Base-by-base conservation (phyloP, 139 green algal genomes). In the Astrephomene gubernaculifera region DNA sequence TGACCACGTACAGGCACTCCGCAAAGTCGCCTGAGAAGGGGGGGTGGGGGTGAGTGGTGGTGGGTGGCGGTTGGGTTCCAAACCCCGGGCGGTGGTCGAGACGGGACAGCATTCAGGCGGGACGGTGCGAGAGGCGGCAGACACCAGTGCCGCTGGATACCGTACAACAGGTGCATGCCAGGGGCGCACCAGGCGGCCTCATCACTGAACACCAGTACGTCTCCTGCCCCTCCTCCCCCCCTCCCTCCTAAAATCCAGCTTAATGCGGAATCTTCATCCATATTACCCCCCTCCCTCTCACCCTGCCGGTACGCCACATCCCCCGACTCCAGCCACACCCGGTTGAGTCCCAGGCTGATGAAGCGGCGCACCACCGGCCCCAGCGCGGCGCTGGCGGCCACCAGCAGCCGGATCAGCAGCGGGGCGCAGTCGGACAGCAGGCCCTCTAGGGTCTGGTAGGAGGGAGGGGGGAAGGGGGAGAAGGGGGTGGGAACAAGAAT, bases 1-100 rank as follows among this genome's bases (percentile, higher is more conserved):
- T 97, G n/a, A 95, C 72, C 22, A 97, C 82, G 86, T 91, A 97
- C 73, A 97, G 72, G 65, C 86, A 92, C n/a, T 89, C 90, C 12
- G 94, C 94, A 12, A 89, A 69, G 31, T 94, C 90, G 22, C 90
- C 76, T 83, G 39, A 0, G n/a, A 39, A 2, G 9, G 29, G 61
- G 49, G 72, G 36, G 17, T 10, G 31, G 31, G 31, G 63, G n/a
- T 21, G 31, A 12, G 27, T 41, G 43, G 90, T 33, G 67, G 68
- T 22, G 27, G 38, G 60, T 7, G 63, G 21, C n/a, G 63, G n/a
- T n/a, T n/a, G n/a, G n/a, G n/a, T n/a, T n/a, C n/a, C n/a, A n/a
- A n/a, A n/a, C n/a, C n/a, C n/a, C n/a, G n/a, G n/a, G n/a, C n/a
- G n/a, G n/a, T n/a, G n/a, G n/a, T n/a, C n/a, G n/a, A n/a, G n/a